A percentile compares a stretch with the other conserved stretches of the same genome.
Evolutionary conservation across 1,284 basidiomycete genomes (phyloP).

Genomic region (Papiliotrema nemorosa): DNA sequence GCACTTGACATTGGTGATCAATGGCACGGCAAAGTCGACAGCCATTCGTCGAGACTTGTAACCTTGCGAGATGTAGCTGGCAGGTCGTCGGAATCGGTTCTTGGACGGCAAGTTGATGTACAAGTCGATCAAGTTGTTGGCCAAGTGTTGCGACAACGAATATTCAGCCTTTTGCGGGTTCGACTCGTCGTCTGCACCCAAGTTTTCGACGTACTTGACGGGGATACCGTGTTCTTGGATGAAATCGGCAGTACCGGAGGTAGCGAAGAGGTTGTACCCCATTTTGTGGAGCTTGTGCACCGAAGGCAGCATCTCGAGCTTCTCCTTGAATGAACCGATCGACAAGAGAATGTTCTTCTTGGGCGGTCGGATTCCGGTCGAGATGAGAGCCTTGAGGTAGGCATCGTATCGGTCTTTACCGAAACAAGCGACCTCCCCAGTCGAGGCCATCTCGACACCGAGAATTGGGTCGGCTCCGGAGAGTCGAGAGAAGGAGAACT

Average conservation of each 20-base stretch:
- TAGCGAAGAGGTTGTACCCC: slow-evolving; percentile 96
- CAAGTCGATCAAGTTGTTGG: slow-evolving; percentile 95
- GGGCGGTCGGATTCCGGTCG: slow-evolving; percentile 88
- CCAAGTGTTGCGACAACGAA: slow-evolving; percentile 88
- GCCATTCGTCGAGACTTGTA: slow-evolving; percentile 97
- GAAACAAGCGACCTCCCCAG: slow-evolving; percentile 98
- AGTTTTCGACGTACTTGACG: slow-evolving; percentile 80
- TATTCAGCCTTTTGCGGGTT: slow-evolving; percentile 90
- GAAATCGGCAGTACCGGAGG: slow-evolving; percentile 94
- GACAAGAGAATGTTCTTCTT: slow-evolving; percentile 56
- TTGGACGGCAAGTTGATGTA: slow-evolving; percentile 99
- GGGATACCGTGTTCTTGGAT: slow-evolving; percentile 64
- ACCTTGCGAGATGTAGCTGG: slow-evolving; percentile 94
- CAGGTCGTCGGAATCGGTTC: slow-evolving; percentile 95
- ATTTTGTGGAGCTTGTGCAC: slow-evolving; percentile 94
- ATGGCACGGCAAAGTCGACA: slow-evolving; percentile 96
- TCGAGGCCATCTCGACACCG: slow-evolving; percentile 99
- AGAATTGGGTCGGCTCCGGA: slow-evolving; percentile 95
- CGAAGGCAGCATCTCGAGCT: slow-evolving; percentile 90
- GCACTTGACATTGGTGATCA: slow-evolving; percentile 99
- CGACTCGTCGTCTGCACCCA: slow-evolving; percentile 64
- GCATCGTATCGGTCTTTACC: slow-evolving; percentile 97
- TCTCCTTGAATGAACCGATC: slow-evolving; percentile 90
- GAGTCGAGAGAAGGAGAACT: slow-evolving; percentile 94
- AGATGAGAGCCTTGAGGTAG: slow-evolving; percentile 94